Evolutionary conservation across 1,139 yeast genomes (phyloP).

Genomic region (Saccharomyces hybrid): DNA sequence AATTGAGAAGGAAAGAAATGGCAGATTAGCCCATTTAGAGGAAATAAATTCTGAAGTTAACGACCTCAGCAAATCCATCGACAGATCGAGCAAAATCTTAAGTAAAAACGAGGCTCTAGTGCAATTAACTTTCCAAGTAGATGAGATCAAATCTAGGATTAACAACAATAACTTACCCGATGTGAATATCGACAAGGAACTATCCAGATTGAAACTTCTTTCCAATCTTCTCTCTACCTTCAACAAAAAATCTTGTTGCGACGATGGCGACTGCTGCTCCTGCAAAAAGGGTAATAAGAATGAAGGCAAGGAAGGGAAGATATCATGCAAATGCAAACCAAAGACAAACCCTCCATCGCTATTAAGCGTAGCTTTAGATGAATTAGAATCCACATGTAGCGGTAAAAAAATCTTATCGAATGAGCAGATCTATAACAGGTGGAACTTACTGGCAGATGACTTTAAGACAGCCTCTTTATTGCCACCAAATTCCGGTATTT

Average conservation of each 20-base stretch:
- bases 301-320: background rate
- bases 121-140: constrained; percentile 20
- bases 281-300: constrained; percentile 8
- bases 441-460: constrained; percentile 76
- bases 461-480: constrained; percentile 79
- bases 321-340: constrained; percentile 13
- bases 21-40: constrained; percentile 64
- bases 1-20: constrained; percentile 74
- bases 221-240: constrained; percentile 23
- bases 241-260: constrained; percentile 18
- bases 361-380: constrained; percentile 22
- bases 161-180: constrained; percentile 16
- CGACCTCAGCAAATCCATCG: constrained; percentile 29
- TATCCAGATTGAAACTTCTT: constrained; percentile 29
- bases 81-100: constrained; percentile 18
- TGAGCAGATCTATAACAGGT: constrained; percentile 65
- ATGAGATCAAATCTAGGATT: constrained; percentile 20
- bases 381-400: constrained; percentile 17
- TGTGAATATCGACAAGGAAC: constrained; percentile 27
- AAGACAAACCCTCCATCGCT: constrained; percentile 16
- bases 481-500: constrained; percentile 92
- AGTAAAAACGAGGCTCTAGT: constrained; percentile 26
- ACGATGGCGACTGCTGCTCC: constrained; percentile 12
- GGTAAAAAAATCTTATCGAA: constrained; percentile 31
- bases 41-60: constrained; percentile 51